A percentile compares a stretch with the other conserved stretches of the same genome.
phyloP scores from a whole-genome alignment of 176 grass and related monocot species.

The Paspalum vaginatum region DNA sequence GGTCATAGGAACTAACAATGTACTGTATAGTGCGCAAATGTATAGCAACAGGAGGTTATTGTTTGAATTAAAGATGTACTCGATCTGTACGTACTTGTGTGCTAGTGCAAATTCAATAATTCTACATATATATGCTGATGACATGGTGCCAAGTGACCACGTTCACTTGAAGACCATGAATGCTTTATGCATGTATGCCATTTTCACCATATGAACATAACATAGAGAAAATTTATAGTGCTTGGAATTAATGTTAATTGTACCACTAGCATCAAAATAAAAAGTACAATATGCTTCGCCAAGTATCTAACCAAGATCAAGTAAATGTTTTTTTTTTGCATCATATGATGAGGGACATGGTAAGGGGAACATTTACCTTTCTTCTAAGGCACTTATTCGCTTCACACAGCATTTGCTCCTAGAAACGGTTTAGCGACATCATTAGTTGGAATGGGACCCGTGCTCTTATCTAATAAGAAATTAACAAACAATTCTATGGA shows the following conservation, averaged over 20 bases:
- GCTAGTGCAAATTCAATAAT: neutral
- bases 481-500: neutral
- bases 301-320: neutral
- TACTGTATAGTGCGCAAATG: no score
- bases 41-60: no score
- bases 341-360: neutral
- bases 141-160: no score
- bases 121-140: neutral
- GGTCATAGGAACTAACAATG: neutral
- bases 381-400: slow-evolving; percentile 79
- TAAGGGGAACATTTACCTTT: slow-evolving; percentile 57
- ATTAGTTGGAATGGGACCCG: slow-evolving; percentile 14
- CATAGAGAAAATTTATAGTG: no score
- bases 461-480: neutral
- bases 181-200: no score
- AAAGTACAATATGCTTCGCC: neutral
- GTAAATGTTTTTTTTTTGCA: neutral
- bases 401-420: slow-evolving; percentile 84
- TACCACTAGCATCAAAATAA: slow-evolving; percentile 17
- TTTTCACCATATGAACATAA: neutral
- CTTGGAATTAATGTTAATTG: no score
- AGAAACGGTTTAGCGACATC: slow-evolving; percentile 17
- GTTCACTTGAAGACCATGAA: no score
- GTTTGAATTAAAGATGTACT: neutral
- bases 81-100: no score